phyloP scores from a whole-genome alignment of 495 filamentous ascomycete species.

The Glutinoglossum americanum region DNA sequence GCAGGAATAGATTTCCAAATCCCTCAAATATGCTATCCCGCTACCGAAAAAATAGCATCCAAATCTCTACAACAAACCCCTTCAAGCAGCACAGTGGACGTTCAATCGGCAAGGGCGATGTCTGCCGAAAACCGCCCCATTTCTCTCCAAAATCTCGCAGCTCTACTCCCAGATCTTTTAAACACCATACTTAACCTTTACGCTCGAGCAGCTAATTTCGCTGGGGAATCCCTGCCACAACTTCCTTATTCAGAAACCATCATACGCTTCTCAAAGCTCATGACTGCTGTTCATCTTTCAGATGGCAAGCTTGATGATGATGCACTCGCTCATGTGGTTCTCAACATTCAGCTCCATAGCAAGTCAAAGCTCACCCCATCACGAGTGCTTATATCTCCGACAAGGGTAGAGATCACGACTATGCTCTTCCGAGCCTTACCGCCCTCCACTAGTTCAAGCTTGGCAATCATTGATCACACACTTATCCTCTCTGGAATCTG shows the following conservation, averaged over 20 bases:
- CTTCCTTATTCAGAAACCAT: constrained; percentile 62
- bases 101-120: constrained; percentile 13
- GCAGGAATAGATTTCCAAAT: constrained; percentile 69
- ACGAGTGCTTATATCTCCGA: constrained; percentile 26
- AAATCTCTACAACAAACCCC: constrained; percentile 18
- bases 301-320: constrained; percentile 45
- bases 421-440: constrained; percentile 57
- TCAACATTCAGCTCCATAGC: constrained; percentile 22
- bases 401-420: constrained; percentile 43
- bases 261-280: constrained; percentile 55
- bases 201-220: constrained; percentile 46
- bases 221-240: constrained; percentile 61
- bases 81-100: constrained; percentile 22
- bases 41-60: constrained; percentile 25
- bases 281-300: constrained; percentile 45
- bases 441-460: constrained; percentile 21
- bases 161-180: constrained; percentile 47
- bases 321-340: constrained; percentile 45
- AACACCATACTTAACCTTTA: constrained; percentile 74
- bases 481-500: constrained; percentile 68
- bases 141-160: constrained; percentile 40
- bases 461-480: constrained; percentile 46
- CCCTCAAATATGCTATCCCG: constrained; percentile 37
- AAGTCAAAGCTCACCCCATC: constrained; percentile 18
- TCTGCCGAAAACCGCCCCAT: constrained; percentile 26